Conservation (phyloP, 352 stramenopile species). For the Chrysophaeum taylorii region DNA sequence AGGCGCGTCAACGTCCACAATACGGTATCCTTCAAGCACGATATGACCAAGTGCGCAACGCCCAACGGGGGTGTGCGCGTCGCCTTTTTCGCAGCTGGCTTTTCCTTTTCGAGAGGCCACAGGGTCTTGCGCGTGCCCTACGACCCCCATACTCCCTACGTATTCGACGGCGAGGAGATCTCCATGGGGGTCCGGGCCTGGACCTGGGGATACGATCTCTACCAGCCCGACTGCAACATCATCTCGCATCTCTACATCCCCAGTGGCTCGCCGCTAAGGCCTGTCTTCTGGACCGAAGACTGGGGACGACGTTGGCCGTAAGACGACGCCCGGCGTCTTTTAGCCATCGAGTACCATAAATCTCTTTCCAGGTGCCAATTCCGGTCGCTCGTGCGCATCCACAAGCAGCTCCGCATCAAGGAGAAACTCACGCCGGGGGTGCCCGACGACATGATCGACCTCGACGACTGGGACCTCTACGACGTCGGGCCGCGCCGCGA, state of each 20-base stretch:
- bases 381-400: constrained; percentile 4
- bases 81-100: constrained; percentile 21
- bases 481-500: neutral
- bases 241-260: constrained; percentile 13
- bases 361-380: neutral
- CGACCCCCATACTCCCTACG: constrained; percentile 18
- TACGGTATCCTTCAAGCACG: constrained; percentile 20
- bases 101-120: constrained; percentile 21
- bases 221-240: constrained; percentile 15
- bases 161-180: constrained; percentile 27
- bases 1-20: constrained; percentile 2
- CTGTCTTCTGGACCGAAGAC: constrained; percentile 12
- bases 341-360: neutral
- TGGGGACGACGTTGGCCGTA: neutral
- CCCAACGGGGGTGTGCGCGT: constrained; percentile 10
- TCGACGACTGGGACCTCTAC: neutral
- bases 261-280: neutral
- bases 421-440: neutral
- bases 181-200: constrained; percentile 22
- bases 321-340: neutral
- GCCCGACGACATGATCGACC: neutral
- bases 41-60: constrained; percentile 10
- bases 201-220: constrained; percentile 25
- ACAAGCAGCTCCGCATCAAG: constrained; percentile 2
- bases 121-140: constrained; percentile 22